A percentile compares a stretch with the other conserved stretches of the same genome.
Evolutionary conservation across 495 filamentous ascomycete genomes (phyloP).

Genomic region (Penicillium angulare): DNA sequence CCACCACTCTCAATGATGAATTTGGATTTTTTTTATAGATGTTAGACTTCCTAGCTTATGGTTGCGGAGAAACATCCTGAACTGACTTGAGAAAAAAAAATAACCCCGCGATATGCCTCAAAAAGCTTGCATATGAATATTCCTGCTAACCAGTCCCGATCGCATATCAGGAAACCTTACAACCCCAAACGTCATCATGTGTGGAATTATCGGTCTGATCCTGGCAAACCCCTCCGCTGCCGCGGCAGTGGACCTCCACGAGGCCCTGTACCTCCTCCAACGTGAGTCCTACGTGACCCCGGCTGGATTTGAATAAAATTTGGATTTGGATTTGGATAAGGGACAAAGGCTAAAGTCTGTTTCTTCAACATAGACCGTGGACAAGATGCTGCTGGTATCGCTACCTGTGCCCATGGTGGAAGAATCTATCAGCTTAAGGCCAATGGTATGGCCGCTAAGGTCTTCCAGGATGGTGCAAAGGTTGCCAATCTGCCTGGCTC

Average conservation of each 20-base stretch:
- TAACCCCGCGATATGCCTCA: conserved; percentile 14
- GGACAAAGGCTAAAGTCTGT: conserved; percentile 14
- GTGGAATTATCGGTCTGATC: conserved; percentile 82
- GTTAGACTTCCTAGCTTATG: conserved; percentile 49
- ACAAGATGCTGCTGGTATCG: conserved; percentile 89
- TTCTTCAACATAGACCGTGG: conserved; percentile 54
- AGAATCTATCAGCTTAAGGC: conserved; percentile 89
- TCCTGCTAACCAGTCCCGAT: conserved; percentile 15
- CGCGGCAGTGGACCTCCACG: conserved; percentile 80
- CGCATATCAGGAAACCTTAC: too few species aligned
- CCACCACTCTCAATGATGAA: conserved; percentile 40
- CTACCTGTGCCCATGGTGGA: conserved; percentile 72
- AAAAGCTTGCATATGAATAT: background rate
- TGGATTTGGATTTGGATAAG: background rate
- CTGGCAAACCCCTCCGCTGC: conserved; percentile 63
- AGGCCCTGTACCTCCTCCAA: conserved; percentile 85
- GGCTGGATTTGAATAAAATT: background rate
- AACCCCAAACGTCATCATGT: conserved; percentile 58
- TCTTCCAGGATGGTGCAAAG: conserved; percentile 76
- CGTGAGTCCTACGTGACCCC: conserved; percentile 35
- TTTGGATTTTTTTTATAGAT: conserved; percentile 46
- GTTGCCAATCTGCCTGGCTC: conserved; percentile 78
- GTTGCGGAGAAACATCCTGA: conserved; percentile 44
- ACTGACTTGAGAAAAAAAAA: conserved; percentile 30
- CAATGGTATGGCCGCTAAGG: conserved; percentile 86